Conservation (phyloP, 2,329 filamentous ascomycete species). For the Epichloe hybrida region DNA sequence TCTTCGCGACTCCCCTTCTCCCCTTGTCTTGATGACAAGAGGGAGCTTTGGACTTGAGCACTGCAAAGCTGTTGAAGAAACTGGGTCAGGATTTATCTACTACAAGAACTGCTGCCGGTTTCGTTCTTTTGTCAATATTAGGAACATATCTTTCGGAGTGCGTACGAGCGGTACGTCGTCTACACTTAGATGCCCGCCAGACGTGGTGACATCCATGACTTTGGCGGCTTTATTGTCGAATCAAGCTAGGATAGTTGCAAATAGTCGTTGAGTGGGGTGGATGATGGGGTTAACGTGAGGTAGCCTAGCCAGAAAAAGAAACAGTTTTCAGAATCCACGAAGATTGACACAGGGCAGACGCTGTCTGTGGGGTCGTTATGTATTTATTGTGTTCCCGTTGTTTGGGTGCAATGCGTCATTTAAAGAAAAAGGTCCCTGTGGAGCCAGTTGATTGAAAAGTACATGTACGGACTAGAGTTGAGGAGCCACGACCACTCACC, state of each 20-base stretch:
- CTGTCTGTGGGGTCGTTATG: background rate
- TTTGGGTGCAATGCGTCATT: background rate
- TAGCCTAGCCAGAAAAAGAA: background rate
- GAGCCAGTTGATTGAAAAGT: no score
- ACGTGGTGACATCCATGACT: background rate
- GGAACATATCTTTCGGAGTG: background rate
- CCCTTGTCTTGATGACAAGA: background rate
- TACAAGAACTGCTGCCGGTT: background rate
- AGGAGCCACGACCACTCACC: no score
- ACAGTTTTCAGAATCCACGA: slow-evolving; percentile 6
- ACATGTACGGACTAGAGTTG: no score
- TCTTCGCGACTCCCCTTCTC: background rate
- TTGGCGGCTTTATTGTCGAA: background rate
- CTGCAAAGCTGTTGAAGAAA: background rate
- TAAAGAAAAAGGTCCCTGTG: no score
- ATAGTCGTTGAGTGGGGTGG: background rate
- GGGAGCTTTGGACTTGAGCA: background rate
- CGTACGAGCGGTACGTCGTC: background rate
- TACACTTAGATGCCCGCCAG: background rate
- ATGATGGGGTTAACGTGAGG: background rate
- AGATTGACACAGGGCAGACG: slow-evolving; percentile 3
- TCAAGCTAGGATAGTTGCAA: slow-evolving; percentile 1
- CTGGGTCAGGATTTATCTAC: background rate
- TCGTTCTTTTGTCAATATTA: background rate
- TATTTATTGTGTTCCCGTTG: background rate